Evolutionary conservation across 768 basidiomycete species (phyloP), one percentile per base, ranked within the genome.

Genomic region (Leccinum subgranulosum): DNA sequence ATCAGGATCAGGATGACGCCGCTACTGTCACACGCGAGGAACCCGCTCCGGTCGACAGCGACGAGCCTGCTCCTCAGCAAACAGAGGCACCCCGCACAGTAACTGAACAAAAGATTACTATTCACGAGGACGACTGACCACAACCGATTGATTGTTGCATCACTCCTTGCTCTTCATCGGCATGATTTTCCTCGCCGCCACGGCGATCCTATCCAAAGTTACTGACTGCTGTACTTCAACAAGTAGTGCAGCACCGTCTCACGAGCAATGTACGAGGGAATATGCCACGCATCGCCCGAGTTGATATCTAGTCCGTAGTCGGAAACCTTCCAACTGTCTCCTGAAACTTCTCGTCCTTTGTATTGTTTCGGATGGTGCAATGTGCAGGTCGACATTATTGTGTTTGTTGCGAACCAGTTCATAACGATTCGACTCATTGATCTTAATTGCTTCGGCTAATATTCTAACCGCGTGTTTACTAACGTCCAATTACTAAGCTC

Each of bases 111-210:
- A 75, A 69, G 47, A 78, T 84, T 55, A 69, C 60, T 3, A 80
- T 84, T 52, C 79, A 83, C 58, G 82, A 84, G 57, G 82, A 83
- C 54, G 78, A 81, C 52, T 82, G 62, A 70, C 25, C 15, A 25
- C 19, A 45, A 23, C n/a, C 45, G 14, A 34, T 59, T 11, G 4
- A 34, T 36, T 25, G 31, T 60, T 59, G 27, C 17, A 36, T 21
- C 45, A n/a, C 33, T 23, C 6, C 45, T 52, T 43, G 43, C 17
- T 36, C 12, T 25, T 23, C 19, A 19, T 31, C 21, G 23, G 23
- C 36, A 15, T 23, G 23, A 15, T 25, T 54, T 53, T 21, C 50
- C 43, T 19, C 45, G 29, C 39, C 25, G 23, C 10, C 3, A 27
- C 11, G 48, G 23, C 8, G 34, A 39, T 49, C 14, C 17, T n/a